Evolutionary conservation across 768 basidiomycete species (phyloP).

Genomic region (Boletus sp.): DNA sequence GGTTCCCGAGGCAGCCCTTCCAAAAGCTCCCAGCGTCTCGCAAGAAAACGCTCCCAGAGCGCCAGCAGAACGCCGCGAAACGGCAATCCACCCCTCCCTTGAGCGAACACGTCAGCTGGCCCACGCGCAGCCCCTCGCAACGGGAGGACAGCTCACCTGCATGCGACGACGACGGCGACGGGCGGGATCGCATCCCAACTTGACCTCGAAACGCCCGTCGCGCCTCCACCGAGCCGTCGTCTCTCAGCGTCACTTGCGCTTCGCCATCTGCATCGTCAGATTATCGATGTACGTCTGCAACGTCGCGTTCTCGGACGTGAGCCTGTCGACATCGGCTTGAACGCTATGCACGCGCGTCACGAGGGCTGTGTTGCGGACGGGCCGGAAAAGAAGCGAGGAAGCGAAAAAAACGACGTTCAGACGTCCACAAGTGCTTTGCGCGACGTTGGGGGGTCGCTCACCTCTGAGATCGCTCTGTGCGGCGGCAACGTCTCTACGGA

Average conservation of each 20-base stretch:
- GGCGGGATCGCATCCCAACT: too few relatives aligned
- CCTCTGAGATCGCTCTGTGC: slow-evolving; percentile 77
- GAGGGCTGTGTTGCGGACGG: slow-evolving; percentile 47
- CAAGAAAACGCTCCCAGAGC: neutral
- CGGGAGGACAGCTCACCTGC: too few relatives aligned
- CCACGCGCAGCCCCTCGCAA: too few relatives aligned
- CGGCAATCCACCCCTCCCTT: neutral
- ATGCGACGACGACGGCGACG: too few relatives aligned
- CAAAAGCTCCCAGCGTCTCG: neutral
- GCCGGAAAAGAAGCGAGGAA: too few relatives aligned
- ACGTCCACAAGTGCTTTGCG: too few relatives aligned
- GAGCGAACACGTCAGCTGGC: neutral
- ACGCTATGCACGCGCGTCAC: slow-evolving; percentile 63
- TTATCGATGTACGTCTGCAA: slow-evolving; percentile 91
- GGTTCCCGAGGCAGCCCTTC: neutral
- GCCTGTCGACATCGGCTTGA: slow-evolving; percentile 78
- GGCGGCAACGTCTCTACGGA: slow-evolving; percentile 65
- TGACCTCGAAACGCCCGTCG: too few relatives aligned
- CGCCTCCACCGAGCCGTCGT: too few relatives aligned
- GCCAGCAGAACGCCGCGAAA: neutral
- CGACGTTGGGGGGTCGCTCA: too few relatives aligned
- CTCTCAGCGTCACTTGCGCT: slow-evolving; percentile 52
- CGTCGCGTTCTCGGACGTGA: slow-evolving; percentile 75
- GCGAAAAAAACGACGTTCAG: too few relatives aligned
- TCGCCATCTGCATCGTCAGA: slow-evolving; percentile 83